phyloP scores from a whole-genome alignment of 768 basidiomycete genomes.

The Boletus subcaerulescens region DNA sequence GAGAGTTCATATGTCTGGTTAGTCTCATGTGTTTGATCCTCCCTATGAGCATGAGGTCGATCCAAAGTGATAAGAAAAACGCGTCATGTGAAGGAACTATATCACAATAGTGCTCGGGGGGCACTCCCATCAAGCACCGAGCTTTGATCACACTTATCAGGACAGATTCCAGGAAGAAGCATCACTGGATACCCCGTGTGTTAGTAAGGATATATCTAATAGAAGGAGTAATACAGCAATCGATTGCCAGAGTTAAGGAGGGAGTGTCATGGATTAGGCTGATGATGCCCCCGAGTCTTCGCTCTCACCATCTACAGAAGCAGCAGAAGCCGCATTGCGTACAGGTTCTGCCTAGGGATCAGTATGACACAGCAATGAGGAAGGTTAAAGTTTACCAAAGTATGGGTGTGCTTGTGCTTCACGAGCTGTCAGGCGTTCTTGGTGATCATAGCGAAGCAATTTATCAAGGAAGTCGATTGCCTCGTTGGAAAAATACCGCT shows the following conservation, averaged over 20 bases:
- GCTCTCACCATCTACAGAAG: slow-evolving; percentile 58
- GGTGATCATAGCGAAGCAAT: slow-evolving; percentile 94
- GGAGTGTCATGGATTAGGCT: slow-evolving; percentile 26
- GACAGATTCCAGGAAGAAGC: slow-evolving; percentile 10
- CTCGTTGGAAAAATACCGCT: slow-evolving; percentile 94
- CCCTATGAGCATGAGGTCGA: slow-evolving; percentile 6
- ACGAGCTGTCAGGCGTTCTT: slow-evolving; percentile 90
- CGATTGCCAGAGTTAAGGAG: slow-evolving; percentile 24
- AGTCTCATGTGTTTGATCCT: slow-evolving; percentile 7
- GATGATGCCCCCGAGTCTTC: slow-evolving; percentile 43
- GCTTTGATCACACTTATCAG: slow-evolving; percentile 20
- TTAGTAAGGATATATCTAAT: slow-evolving; percentile 30
- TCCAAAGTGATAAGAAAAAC: slow-evolving; percentile 1
- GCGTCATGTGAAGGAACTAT: slow-evolving; percentile 12
- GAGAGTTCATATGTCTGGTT: slow-evolving; percentile 1
- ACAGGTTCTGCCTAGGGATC: slow-evolving; percentile 57
- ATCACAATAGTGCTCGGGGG: not conserved
- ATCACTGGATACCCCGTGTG: slow-evolving; percentile 21
- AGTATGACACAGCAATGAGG: slow-evolving; percentile 15
- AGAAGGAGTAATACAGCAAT: slow-evolving; percentile 33
- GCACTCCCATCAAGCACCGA: slow-evolving; percentile 8
- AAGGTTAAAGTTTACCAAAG: slow-evolving; percentile 57
- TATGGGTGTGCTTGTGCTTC: slow-evolving; percentile 93
- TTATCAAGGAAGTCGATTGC: slow-evolving; percentile 96
- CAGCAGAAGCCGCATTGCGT: slow-evolving; percentile 44